phyloP scores from a whole-genome alignment of 2,329 filamentous ascomycete species.

The Venturia nashicola region DNA sequence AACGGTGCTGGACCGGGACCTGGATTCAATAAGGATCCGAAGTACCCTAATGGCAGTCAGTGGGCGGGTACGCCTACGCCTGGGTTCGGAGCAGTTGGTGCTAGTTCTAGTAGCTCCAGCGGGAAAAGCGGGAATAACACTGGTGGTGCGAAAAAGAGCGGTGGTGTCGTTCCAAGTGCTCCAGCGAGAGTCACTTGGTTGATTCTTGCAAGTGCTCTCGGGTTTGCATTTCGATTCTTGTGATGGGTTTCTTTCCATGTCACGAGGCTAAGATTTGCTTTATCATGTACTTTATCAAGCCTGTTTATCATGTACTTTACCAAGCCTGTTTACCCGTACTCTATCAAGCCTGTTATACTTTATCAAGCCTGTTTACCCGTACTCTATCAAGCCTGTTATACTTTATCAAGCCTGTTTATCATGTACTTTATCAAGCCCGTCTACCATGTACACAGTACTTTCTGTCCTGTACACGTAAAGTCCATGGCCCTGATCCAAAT shows the following conservation, averaged over 20 bases:
- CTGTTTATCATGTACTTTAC: not conserved
- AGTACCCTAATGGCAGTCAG: slow-evolving; percentile 35
- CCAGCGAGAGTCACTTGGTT: not conserved
- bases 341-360: not conserved
- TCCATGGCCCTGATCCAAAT: too few relatives aligned
- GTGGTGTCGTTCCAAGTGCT: not conserved
- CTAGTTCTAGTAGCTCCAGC: not conserved
- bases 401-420: slow-evolving; percentile 2
- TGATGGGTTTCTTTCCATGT: not conserved
- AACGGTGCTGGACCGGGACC: slow-evolving; percentile 44
- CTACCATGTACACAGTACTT: too few relatives aligned
- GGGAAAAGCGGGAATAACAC: not conserved
- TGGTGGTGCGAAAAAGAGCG: not conserved
- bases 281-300: too few relatives aligned
- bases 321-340: too few relatives aligned
- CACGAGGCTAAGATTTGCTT: not conserved
- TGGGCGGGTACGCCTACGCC: slow-evolving; percentile 32
- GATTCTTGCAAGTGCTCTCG: not conserved
- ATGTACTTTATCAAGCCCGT: too few relatives aligned
- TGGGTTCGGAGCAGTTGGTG: not conserved
- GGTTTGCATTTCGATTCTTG: not conserved
- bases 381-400: not conserved
- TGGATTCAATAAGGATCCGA: slow-evolving; percentile 37
- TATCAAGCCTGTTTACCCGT: slow-evolving; percentile 3
- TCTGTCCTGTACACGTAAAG: too few relatives aligned